Evolutionary conservation across 805 yeast genomes (phyloP), one percentile per base, ranked within the genome.

Genomic region (Ogataea neopini): DNA sequence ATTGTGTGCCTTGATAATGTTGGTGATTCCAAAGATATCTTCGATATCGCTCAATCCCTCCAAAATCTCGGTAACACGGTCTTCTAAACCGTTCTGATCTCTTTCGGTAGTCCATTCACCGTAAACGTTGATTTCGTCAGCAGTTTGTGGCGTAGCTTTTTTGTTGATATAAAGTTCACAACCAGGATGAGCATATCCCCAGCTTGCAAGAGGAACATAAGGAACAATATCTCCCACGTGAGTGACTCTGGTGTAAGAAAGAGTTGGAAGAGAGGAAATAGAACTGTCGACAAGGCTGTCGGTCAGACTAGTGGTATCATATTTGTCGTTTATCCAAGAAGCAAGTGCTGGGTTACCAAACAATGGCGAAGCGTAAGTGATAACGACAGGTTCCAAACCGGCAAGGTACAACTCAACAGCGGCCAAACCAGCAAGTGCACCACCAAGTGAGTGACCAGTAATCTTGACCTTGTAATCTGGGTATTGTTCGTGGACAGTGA

Each of bases 401-500:
- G 77, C 53, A n/a, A 79, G 57, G 45, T 74, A 66, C 40, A 83
- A 70, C 56, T 86, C 94, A 19, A 81, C 70, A 0, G 86, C 92
- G 6, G 79, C 74, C 29, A 87, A 63, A 5, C 73, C 65, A 1
- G 90, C 84, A 42, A 84, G 63, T 0, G 91, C 90, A 7, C 84
- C 95, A 2, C 67, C 67, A 35, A 87, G 64, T 0, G 94, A 87
- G 64, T 88, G 96, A 0, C 95, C 95, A 1, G 82, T 69, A 2
- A 84, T 72, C 1, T 77, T 71, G 4, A 85, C 49, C 18, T 70
- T 60, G 59, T 81, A 84, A 18, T 71, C 74, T 0, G 81, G 77
- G 56, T 74, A 65, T 14, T 68, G 57, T 9, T 62, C 48, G 17
- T 67, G 60, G n/a, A 74, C 55, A 1, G 55, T 49, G 11, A 64